phyloP scores from a whole-genome alignment of 2,329 filamentous ascomycete genomes.

The Phaeoacremonium minimum region DNA sequence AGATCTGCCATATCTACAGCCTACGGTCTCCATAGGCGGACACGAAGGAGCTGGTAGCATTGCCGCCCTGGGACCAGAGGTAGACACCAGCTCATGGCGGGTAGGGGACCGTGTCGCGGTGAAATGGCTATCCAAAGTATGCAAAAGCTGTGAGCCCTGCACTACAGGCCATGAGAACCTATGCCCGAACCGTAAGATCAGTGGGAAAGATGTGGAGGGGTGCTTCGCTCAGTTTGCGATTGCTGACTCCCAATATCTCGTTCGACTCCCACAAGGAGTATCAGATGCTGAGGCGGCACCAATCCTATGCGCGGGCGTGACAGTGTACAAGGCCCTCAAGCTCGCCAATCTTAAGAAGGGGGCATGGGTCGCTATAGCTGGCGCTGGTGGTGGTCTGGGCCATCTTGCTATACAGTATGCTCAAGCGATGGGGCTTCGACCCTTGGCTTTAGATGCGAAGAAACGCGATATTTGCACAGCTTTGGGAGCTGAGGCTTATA shows the following conservation, averaged over 20 bases:
- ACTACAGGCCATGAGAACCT: neutral
- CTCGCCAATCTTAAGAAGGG: conserved; percentile 2
- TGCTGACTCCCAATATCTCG: neutral
- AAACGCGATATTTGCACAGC: conserved; percentile 12
- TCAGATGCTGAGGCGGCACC: conserved; percentile 25
- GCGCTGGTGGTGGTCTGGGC: conserved; percentile 24
- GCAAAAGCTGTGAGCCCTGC: neutral
- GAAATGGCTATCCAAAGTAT: neutral
- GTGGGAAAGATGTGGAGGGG: neutral
- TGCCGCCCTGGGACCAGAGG: conserved; percentile 4
- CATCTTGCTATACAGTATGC: conserved; percentile 27
- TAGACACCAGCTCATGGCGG: neutral
- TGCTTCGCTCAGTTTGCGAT: neutral
- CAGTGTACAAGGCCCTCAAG: conserved; percentile 14
- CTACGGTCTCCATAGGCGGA: conserved; percentile 4
- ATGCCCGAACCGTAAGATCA: neutral
- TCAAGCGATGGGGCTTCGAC: conserved; percentile 11
- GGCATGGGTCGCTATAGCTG: conserved; percentile 25
- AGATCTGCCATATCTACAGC: conserved; percentile 2
- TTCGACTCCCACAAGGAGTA: conserved; percentile 10
- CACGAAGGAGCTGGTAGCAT: conserved; percentile 7
- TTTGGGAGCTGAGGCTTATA: conserved; percentile 18
- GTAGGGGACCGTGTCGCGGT: conserved; percentile 5
- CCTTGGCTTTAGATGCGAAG: conserved; percentile 23
- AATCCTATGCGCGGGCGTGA: conserved; percentile 24